Percentiles rank a stretch among this genome's conserved stretches.
Conservation (phyloP, 2,329 filamentous ascomycete species). For the Rhynchosporium agropyri region DNA sequence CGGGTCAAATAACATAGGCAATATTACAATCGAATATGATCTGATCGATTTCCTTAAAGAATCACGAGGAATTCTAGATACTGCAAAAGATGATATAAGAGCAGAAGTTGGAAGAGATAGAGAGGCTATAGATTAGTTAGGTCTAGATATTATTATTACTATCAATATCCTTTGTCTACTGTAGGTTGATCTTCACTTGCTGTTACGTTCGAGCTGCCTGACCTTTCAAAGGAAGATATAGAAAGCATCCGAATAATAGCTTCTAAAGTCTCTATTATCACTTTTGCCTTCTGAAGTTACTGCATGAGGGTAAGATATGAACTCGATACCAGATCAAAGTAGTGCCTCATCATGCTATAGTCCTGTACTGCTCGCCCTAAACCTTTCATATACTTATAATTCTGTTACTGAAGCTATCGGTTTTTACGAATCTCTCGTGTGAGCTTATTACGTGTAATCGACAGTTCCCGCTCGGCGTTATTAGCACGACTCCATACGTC, state of each 20-base stretch:
- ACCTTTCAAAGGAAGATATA: conserved; percentile 8
- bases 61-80: conserved; percentile 1
- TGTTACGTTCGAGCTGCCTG: conserved; percentile 8
- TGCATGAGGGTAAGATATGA: conserved; percentile 19
- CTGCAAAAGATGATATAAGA: conserved; percentile 10
- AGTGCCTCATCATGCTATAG: conserved; percentile 15
- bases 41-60: not conserved
- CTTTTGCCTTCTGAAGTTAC: conserved; percentile 22
- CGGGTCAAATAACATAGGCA: conserved; percentile 3
- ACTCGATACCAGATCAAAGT: conserved; percentile 25
- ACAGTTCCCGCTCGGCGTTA: conserved; percentile 24
- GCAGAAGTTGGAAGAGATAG: conserved; percentile 15
- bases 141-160: conserved; percentile 9
- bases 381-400: conserved; percentile 23
- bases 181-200: conserved; percentile 1
- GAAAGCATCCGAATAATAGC: conserved; percentile 24
- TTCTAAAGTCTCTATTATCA: conserved; percentile 28
- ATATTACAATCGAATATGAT: conserved; percentile 7
- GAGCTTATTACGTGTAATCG: conserved; percentile 20
- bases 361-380: conserved; percentile 18
- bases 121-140: conserved; percentile 11
- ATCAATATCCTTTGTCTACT: conserved; percentile 7
- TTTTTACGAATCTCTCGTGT: conserved; percentile 24
- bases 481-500: conserved; percentile 25
- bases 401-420: conserved; percentile 21